Evolutionary conservation across 75 land plant genomes (phyloP).

Genomic region (Picea glauca): DNA sequence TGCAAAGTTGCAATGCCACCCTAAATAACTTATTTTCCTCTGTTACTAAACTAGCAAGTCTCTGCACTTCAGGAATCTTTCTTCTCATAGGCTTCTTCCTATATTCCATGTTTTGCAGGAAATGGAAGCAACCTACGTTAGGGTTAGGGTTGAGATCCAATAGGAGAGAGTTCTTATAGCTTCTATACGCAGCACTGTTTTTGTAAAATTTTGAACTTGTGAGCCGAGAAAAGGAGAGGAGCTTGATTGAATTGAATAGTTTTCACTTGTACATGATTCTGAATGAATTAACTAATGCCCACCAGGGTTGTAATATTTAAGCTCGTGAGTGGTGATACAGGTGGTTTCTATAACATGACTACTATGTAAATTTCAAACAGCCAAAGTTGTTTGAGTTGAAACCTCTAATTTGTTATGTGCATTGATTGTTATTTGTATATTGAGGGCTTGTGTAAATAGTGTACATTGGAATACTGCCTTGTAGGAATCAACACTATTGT

Average conservation of each 20-base stretch:
- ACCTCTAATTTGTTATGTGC: too few relatives aligned
- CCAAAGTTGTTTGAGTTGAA: too few relatives aligned
- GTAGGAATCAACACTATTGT: too few relatives aligned
- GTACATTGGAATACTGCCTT: too few relatives aligned
- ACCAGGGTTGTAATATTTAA: constrained; percentile 2
- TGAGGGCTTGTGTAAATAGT: too few relatives aligned
- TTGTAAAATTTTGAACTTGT: constrained; percentile 8
- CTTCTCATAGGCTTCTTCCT: not conserved
- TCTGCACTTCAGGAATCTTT: not conserved
- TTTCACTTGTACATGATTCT: constrained; percentile 4
- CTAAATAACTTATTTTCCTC: not conserved
- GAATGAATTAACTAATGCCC: constrained; percentile 9
- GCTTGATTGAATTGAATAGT: constrained; percentile 1
- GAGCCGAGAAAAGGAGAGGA: constrained; percentile 1
- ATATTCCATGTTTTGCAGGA: constrained; percentile 7
- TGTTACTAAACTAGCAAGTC: not conserved
- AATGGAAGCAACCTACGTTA: not conserved
- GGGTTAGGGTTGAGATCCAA: not conserved
- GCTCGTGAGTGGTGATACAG: not conserved
- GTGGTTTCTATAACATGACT: too few relatives aligned
- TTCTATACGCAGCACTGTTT: not conserved
- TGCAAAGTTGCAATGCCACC: constrained; percentile 1
- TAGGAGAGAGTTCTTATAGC: not conserved
- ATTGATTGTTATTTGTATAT: too few relatives aligned
- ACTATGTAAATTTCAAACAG: too few relatives aligned